A percentile compares a stretch with the other conserved stretches of the same genome.
These are phyloP conservation scores for Inga leiocalycina DNA, from an alignment of 306 rosid species.

Conservation along the genomic window DNA sequence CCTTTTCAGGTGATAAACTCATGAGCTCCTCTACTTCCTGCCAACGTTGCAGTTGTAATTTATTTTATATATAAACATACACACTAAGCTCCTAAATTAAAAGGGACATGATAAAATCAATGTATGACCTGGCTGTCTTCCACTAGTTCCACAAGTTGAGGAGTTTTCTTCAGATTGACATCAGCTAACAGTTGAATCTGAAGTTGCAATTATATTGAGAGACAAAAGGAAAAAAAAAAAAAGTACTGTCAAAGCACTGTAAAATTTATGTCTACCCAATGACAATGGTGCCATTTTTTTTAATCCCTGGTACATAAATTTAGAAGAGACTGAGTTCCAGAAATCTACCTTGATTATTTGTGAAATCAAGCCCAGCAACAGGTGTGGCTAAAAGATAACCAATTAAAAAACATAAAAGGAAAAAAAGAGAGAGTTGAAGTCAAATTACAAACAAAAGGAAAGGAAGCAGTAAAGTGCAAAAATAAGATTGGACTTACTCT, in stretches of 20 bases:
- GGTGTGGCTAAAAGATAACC: conserved; percentile 72
- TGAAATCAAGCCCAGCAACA: conserved; percentile 92
- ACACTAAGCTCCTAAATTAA: conserved; percentile 5
- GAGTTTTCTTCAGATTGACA: conserved; percentile 98
- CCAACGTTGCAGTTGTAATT: conserved; percentile 24
- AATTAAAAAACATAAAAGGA: conserved; percentile 27
- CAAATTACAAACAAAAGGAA: conserved; percentile 19
- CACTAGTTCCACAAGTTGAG: conserved; percentile 95
- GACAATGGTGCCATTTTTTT: conserved; percentile 18
- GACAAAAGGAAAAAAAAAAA: background rate
- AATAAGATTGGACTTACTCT: conserved; percentile 69
- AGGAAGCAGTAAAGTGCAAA: conserved; percentile 11
- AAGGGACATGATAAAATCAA: conserved; percentile 19
- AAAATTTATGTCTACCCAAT: conserved; percentile 15
- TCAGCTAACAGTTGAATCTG: conserved; percentile 96
- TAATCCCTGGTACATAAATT: conserved; percentile 23
- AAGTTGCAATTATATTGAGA: conserved; percentile 43
- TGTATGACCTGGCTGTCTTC: conserved; percentile 83
- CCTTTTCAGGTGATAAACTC: conserved; percentile 91
- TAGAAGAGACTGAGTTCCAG: conserved; percentile 12
- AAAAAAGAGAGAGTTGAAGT: conserved; percentile 18
- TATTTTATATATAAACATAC: background rate
- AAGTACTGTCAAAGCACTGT: conserved; percentile 19
- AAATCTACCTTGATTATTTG: conserved; percentile 87
- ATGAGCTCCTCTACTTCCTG: conserved; percentile 99